These are phyloP conservation scores for Olyra latifolia DNA, from an alignment of 176 grass and related monocot species.

Conservation along the genomic window DNA sequence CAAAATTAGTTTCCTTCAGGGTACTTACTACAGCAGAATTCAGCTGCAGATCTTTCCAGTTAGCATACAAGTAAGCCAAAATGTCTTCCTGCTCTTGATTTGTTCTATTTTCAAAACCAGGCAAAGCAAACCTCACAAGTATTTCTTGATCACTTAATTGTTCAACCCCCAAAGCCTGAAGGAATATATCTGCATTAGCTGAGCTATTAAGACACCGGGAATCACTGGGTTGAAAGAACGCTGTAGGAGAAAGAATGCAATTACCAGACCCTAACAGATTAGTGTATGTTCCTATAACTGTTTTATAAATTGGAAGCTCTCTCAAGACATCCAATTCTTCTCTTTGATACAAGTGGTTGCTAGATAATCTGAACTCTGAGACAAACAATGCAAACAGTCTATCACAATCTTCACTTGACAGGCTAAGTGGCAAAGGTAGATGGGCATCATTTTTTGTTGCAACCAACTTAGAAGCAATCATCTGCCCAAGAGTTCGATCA, in stretches of 20 bases:
- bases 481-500: conserved; percentile 58
- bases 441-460: conserved; percentile 61
- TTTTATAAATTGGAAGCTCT: conserved; percentile 90
- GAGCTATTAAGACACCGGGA: conserved; percentile 66
- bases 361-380: conserved; percentile 60
- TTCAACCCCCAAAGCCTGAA: conserved; percentile 71
- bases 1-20: conserved; percentile 72
- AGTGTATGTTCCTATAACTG: conserved; percentile 78
- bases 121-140: conserved; percentile 89
- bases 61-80: conserved; percentile 74
- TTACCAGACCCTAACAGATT: conserved; percentile 66
- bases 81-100: conserved; percentile 85
- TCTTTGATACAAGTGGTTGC: conserved; percentile 58
- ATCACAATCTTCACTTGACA: conserved; percentile 72
- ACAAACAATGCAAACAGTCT: conserved; percentile 79
- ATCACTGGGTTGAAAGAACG: conserved; percentile 87
- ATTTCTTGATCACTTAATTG: conserved; percentile 85
- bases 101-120: conserved; percentile 74
- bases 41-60: conserved; percentile 88
- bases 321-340: conserved; percentile 83
- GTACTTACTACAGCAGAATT: conserved; percentile 62
- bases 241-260: conserved; percentile 73
- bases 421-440: conserved; percentile 59
- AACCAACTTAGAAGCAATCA: conserved; percentile 67
- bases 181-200: conserved; percentile 55